These are phyloP conservation scores for Candida boidinii DNA, from an alignment of 805 yeast genomes.

Conservation along the genomic window DNA sequence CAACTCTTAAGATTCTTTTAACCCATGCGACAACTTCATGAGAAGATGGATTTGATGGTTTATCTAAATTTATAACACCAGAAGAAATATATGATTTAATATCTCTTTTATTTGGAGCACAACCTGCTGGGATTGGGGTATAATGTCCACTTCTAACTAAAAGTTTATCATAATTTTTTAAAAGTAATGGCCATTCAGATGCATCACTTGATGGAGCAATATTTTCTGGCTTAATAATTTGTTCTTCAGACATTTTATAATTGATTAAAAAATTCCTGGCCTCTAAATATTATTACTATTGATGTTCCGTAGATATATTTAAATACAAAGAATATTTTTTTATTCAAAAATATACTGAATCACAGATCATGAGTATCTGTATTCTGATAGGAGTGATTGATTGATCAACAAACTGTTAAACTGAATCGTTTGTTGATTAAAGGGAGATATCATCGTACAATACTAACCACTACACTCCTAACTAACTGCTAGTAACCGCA, in stretches of 20 bases:
- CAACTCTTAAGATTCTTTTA: slow-evolving; percentile 88
- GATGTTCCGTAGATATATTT: no score
- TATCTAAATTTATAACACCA: slow-evolving; percentile 95
- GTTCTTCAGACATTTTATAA: slow-evolving; percentile 43
- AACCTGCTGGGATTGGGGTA: slow-evolving; percentile 94
- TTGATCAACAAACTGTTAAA: no score
- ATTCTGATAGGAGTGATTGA: no score
- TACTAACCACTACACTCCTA: no score
- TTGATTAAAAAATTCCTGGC: no score
- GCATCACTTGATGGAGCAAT: slow-evolving; percentile 76
- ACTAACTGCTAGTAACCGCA: no score
- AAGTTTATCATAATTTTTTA: slow-evolving; percentile 89
- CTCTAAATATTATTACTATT: no score
- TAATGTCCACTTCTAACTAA: slow-evolving; percentile 95
- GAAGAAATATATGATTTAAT: slow-evolving; percentile 81
- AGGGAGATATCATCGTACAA: no score
- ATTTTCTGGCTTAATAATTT: slow-evolving; percentile 81
- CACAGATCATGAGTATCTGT: no score
- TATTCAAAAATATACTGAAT: no score
- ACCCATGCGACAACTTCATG: slow-evolving; percentile 99
- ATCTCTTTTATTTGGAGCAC: slow-evolving; percentile 92
- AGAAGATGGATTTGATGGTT: slow-evolving; percentile 96
- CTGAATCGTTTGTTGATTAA: no score
- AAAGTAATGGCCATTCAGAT: slow-evolving; percentile 89
- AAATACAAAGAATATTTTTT: no score